Percentiles rank a stretch among this genome's conserved stretches.
Evolutionary conservation across 164 flowering plant genomes (phyloP).

Genomic region (Chimonanthus salicifolius): DNA sequence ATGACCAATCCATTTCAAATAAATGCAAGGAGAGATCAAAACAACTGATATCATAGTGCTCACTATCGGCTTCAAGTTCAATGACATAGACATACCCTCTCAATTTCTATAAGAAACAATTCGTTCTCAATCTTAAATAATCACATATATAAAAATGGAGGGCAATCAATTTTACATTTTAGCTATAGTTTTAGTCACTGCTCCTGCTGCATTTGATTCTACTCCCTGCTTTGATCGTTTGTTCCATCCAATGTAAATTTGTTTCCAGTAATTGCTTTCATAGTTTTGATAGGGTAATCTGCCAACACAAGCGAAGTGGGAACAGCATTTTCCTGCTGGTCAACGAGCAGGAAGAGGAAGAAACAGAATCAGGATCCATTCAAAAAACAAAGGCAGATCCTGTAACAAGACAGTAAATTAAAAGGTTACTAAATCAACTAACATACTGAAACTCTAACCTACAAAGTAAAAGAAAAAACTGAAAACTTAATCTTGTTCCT

Average conservation of each 20-base stretch:
- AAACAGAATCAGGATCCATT: background rate
- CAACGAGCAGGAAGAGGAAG: background rate
- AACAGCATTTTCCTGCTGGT: background rate
- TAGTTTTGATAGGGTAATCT: background rate
- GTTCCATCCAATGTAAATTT: background rate
- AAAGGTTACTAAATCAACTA: background rate
- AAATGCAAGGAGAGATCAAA: too few species aligned
- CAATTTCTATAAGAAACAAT: too few species aligned
- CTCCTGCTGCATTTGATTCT: background rate
- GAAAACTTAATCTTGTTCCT: background rate
- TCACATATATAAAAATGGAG: too few species aligned
- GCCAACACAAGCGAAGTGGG: background rate
- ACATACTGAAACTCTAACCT: too few species aligned
- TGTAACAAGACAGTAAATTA: background rate
- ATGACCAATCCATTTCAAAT: too few species aligned
- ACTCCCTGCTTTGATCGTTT: background rate
- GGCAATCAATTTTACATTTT: too few species aligned
- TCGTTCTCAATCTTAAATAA: too few species aligned
- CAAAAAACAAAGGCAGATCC: background rate
- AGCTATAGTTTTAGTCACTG: background rate
- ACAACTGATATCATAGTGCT: too few species aligned
- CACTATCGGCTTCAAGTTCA: too few species aligned
- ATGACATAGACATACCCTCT: too few species aligned
- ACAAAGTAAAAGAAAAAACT: too few species aligned
- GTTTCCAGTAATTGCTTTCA: too few species aligned